Evolutionary conservation across 345 rosid genomes (phyloP).

Genomic region (Rhodamnia argentea): DNA sequence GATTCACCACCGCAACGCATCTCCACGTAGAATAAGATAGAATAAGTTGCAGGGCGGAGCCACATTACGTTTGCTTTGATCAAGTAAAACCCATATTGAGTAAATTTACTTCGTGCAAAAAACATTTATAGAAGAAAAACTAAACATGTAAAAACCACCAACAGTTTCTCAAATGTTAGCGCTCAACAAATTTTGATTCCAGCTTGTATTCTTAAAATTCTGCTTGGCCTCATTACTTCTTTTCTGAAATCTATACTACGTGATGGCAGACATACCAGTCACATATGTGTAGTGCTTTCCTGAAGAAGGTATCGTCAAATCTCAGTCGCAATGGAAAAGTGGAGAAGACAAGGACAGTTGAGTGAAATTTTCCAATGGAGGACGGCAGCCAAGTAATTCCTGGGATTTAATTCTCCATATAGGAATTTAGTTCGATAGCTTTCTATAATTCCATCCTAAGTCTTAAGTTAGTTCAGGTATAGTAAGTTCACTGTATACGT

Average conservation of each 20-base stretch:
- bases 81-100: neutral
- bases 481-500: neutral
- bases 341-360: neutral
- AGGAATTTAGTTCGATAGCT: neutral
- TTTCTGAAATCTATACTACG: neutral
- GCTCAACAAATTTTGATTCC: neutral
- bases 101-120: neutral
- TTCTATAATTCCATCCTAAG: neutral
- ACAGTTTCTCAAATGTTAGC: neutral
- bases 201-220: neutral
- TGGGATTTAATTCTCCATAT: neutral
- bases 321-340: neutral
- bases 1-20: neutral
- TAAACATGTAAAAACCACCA: neutral
- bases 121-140: too few relatives aligned
- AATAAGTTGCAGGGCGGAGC: neutral
- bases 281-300: neutral
- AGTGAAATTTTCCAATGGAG: neutral
- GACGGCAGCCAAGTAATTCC: neutral
- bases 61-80: neutral
- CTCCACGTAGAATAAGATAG: neutral
- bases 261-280: neutral
- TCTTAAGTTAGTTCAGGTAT: neutral
- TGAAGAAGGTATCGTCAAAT: neutral
- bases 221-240: neutral